These are phyloP conservation scores for Macrophomina phaseolina DNA, from an alignment of 2,329 filamentous ascomycete genomes.

Conservation along the genomic window DNA sequence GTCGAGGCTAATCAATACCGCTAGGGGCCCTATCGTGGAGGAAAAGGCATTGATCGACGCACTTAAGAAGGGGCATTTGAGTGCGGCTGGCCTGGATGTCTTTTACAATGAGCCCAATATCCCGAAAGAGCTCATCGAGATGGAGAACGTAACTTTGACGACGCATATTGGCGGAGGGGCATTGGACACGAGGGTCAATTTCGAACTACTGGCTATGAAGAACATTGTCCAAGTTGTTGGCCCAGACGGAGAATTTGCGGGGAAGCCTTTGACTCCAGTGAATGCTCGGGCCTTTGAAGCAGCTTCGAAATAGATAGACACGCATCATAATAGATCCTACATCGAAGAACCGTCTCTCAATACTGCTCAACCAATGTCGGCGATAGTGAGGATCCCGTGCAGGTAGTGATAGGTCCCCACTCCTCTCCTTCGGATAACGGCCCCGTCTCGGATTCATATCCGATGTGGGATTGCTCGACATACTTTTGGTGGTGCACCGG, in stretches of 20 bases:
- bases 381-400: no score
- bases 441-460: constrained; percentile 12
- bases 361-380: no score
- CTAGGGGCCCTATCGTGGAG: constrained; percentile 42
- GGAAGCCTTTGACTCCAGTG: constrained; percentile 59
- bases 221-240: constrained; percentile 58
- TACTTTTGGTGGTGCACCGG: not conserved
- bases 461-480: not conserved
- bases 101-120: constrained; percentile 44
- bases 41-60: constrained; percentile 44
- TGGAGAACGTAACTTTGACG: constrained; percentile 49
- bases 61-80: constrained; percentile 39
- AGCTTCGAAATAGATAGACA: constrained; percentile 34
- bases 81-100: constrained; percentile 45
- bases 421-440: not conserved
- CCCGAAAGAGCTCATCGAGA: constrained; percentile 36
- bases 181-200: constrained; percentile 62
- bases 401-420: not conserved
- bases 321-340: not conserved
- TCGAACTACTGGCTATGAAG: constrained; percentile 65
- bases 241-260: constrained; percentile 45
- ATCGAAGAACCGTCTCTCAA: no score
- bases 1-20: constrained; percentile 43
- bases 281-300: constrained; percentile 53
- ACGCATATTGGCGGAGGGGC: constrained; percentile 67